These are phyloP conservation scores for Alternaria sp. DNA, from an alignment of 2,329 filamentous ascomycete genomes.

Conservation along the genomic window DNA sequence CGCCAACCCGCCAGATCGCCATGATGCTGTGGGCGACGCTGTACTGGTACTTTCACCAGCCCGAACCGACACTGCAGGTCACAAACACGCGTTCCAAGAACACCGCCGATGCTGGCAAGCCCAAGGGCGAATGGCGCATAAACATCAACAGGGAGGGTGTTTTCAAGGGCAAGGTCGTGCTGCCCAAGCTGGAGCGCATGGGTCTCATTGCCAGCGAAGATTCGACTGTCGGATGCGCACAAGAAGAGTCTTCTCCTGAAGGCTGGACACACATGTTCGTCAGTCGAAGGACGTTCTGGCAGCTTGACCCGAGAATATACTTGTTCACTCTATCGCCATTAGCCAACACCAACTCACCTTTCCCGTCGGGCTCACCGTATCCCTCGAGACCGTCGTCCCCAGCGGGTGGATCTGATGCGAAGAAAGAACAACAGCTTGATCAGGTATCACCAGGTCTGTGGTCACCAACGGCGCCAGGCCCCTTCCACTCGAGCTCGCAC, in stretches of 20 bases:
- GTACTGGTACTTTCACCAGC: conserved; percentile 97
- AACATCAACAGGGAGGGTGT: conserved; percentile 88
- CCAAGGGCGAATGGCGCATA: conserved; percentile 86
- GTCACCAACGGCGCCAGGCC: conserved; percentile 62
- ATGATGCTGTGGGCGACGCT: conserved; percentile 97
- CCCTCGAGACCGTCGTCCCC: conserved; percentile 62
- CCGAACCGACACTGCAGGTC: conserved; percentile 71
- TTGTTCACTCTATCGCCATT: conserved; percentile 81
- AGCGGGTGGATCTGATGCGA: conserved; percentile 35
- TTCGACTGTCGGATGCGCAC: conserved; percentile 73
- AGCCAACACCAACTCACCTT: conserved; percentile 56
- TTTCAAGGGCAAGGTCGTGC: conserved; percentile 79
- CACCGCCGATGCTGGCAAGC: conserved; percentile 73
- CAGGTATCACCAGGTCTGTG: conserved; percentile 47
- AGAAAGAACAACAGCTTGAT: conserved; percentile 42
- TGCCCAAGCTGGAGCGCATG: conserved; percentile 94
- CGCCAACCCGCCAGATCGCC: conserved; percentile 86
- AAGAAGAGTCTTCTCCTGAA: conserved; percentile 68
- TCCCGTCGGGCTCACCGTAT: conserved; percentile 60
- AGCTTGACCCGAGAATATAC: conserved; percentile 85
- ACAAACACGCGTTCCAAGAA: conserved; percentile 68
- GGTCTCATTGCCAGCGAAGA: conserved; percentile 80
- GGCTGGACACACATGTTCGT: conserved; percentile 85
- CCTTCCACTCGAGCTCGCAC: conserved; percentile 83
- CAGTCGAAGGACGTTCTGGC: conserved; percentile 85